Evolutionary conservation across 2,329 filamentous ascomycete species (phyloP), one percentile per base, ranked within the genome.

Genomic region (Penicillium psychrosexuale): DNA sequence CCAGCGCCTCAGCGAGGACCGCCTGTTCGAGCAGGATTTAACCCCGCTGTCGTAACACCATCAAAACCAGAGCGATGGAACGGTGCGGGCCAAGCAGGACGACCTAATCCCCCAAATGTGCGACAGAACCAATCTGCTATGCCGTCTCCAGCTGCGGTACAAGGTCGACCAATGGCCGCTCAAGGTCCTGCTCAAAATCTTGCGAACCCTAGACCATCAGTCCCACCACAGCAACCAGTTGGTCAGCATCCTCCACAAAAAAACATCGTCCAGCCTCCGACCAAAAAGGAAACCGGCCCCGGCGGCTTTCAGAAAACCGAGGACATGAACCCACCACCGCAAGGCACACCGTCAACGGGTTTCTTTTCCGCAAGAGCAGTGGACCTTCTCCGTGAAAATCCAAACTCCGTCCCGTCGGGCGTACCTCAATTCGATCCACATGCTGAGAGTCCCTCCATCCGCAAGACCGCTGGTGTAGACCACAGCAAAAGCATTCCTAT

Each of bases 401-500:
- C 71, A 38, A 76, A 77, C 59, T 70, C 62, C 44, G 75, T 69
- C 9, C 74, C 75, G 33, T 67, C 72, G 3, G 71, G 78, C 4
- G 70, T 75, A 5, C 77, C 84, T 12, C 77, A 80, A 24, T 93
- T 92, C 71, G 88, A 92, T 63, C 88, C 88, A 3, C 85, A 85
- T 55, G 81, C 85, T 6, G 88, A 92, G 65, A 90, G 87, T 58
- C 91, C 92, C 0, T 94, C 91, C 0, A 91, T 96, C 67, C 84
- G 90, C 58, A 92, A 93, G 69, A 97, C 93, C 0, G 88, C 89
- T 0, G 92, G 92, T 2, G 82, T 97, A 37, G 91, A 97, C 66
- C 90, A 95, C 67, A 85, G 77, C 22, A 87, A 84, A 48, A 92
- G 89, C 5, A 86, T 87, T 49, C 90, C 91, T 0, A 76, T 96